Conservation (phyloP, 2,329 filamentous ascomycete species). For the Ophiostoma novo-ulmi region DNA sequence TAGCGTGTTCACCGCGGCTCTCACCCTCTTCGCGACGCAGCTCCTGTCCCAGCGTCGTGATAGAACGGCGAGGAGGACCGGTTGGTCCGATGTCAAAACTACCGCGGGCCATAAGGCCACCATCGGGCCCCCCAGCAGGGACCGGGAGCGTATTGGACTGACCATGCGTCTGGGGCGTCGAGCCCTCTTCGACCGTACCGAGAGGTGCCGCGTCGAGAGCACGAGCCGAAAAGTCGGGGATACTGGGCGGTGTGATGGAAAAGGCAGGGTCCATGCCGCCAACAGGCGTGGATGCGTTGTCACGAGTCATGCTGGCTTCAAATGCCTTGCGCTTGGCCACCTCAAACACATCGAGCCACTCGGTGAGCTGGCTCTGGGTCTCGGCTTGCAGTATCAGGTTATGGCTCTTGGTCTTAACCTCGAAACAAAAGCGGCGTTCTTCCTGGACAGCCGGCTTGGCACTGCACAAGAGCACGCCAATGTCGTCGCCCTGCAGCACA, state of each 20-base stretch:
- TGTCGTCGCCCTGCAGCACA: constrained; percentile 92
- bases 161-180: constrained; percentile 35
- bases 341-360: constrained; percentile 92
- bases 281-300: constrained; percentile 36
- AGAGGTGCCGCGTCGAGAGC: constrained; percentile 43
- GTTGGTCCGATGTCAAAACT: constrained; percentile 63
- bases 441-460: constrained; percentile 86
- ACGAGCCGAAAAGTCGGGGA: constrained; percentile 86
- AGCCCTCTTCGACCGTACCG: constrained; percentile 32
- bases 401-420: constrained; percentile 95
- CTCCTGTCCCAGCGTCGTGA: constrained; percentile 51
- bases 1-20: constrained; percentile 71
- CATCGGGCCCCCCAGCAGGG: constrained; percentile 52
- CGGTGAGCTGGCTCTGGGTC: constrained; percentile 83
- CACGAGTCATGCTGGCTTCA: constrained; percentile 60
- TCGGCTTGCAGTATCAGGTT: constrained; percentile 88
- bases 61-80: constrained; percentile 47
- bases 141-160: constrained; percentile 60
- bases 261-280: constrained; percentile 69
- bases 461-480: constrained; percentile 89
- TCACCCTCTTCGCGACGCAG: constrained; percentile 62
- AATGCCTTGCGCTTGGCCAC: constrained; percentile 89
- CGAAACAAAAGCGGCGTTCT: constrained; percentile 93
- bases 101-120: constrained; percentile 60
- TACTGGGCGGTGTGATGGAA: constrained; percentile 80